Evolutionary conservation across 1,139 yeast species (phyloP).

Genomic region (Dujonia santamariae): DNA sequence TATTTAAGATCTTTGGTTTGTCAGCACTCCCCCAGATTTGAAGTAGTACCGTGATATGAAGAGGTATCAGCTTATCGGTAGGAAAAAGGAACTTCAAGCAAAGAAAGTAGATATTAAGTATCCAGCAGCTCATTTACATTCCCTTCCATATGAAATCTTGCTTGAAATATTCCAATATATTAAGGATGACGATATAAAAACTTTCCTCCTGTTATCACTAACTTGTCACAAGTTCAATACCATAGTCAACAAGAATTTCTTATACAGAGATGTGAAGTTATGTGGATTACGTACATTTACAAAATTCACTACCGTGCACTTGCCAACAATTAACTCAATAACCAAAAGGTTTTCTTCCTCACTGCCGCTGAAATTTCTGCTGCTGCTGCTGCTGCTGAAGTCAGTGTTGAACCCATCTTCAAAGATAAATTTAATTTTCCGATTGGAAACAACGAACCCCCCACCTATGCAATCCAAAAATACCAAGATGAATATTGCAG

Average conservation of each 20-base stretch:
- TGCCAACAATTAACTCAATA: constrained; percentile 16
- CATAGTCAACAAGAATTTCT: constrained; percentile 32
- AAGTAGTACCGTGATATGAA: no score
- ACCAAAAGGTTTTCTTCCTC: constrained; percentile 12
- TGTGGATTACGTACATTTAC: constrained; percentile 22
- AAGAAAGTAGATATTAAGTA: constrained; percentile 16
- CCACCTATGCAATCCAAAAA: constrained; percentile 25
- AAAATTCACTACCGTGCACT: constrained; percentile 29
- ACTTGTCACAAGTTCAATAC: constrained; percentile 35
- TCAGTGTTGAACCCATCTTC: constrained; percentile 23
- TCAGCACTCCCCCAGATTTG: no score
- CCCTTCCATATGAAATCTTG: constrained; percentile 44
- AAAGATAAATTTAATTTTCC: constrained; percentile 28
- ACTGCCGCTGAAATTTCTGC: constrained; percentile 10
- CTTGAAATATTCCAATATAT: constrained; percentile 28
- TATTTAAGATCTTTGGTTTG: no score
- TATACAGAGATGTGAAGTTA: constrained; percentile 34
- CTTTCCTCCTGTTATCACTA: constrained; percentile 27
- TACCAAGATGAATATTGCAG: constrained; percentile 34
- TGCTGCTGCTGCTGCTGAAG: constrained; percentile 12
- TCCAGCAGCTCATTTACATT: constrained; percentile 27
- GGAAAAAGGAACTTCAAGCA: constrained; percentile 22
- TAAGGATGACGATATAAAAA: constrained; percentile 12
- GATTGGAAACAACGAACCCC: constrained; percentile 31
- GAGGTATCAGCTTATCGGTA: constrained; percentile 39